phyloP scores from a whole-genome alignment of 2,329 filamentous ascomycete genomes.

The Rhinocladiella similis region DNA sequence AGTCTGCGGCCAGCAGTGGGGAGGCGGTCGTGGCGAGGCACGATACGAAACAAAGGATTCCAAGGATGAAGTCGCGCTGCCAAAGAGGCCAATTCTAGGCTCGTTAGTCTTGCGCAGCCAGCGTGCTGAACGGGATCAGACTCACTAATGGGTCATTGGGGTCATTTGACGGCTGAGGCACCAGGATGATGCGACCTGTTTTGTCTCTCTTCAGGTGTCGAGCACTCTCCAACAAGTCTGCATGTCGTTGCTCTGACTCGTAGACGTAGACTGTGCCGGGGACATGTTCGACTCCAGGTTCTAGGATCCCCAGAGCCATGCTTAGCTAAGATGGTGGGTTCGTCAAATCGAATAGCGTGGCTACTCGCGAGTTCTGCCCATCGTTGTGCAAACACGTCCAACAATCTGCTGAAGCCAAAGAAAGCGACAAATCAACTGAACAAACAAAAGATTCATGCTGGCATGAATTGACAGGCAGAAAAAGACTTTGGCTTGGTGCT shows the following conservation, averaged over 20 bases:
- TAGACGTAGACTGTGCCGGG: constrained; percentile 31
- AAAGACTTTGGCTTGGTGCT: not conserved
- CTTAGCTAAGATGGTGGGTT: constrained; percentile 1
- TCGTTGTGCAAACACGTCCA: not conserved
- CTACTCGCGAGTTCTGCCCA: not conserved
- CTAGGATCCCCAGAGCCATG: constrained; percentile 30
- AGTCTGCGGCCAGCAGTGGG: constrained; percentile 85
- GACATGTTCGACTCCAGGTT: constrained; percentile 26
- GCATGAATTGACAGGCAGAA: too few relatives aligned
- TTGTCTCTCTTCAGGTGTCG: constrained; percentile 69
- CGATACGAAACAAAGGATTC: constrained; percentile 74
- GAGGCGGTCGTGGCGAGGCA: constrained; percentile 83
- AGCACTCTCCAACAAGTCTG: constrained; percentile 30
- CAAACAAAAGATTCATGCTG: not conserved
- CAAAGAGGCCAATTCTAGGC: constrained; percentile 78
- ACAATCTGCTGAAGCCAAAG: not conserved
- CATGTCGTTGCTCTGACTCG: constrained; percentile 23
- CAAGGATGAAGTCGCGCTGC: constrained; percentile 78
- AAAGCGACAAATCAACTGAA: not conserved
- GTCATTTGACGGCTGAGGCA: constrained; percentile 88
- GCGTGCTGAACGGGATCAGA: constrained; percentile 36
- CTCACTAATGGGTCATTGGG: constrained; percentile 80
- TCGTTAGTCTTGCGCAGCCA: constrained; percentile 17
- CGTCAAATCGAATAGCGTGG: not conserved
- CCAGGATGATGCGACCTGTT: constrained; percentile 74